Base-by-base conservation (phyloP, 2,329 filamentous ascomycete species). In the Cladosporium sp. region DNA sequence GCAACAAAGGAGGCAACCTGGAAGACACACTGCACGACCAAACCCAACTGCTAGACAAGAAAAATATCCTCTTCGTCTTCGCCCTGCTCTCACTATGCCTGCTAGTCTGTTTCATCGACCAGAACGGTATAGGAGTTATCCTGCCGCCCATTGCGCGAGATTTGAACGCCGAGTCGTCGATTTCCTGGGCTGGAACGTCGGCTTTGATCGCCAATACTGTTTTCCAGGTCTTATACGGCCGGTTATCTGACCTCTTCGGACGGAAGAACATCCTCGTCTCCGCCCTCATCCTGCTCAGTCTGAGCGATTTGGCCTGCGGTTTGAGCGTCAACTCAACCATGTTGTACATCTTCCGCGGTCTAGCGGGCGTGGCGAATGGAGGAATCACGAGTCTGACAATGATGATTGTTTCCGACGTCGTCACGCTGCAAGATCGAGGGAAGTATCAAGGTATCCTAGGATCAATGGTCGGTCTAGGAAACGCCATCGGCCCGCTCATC, bases 181-280 rank as follows among this genome's bases (percentile, higher is more conserved):
- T 83, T 40, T 72, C 75, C 1, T 80, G 77, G 78, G 75, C 75
- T 1, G 76, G 75, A 6, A 78, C 76, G 0, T 73, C 75, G 7
- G 72, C 72, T 3, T 62, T 81, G 38, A 75, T 81, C 39, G 77
- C 77, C 25, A 79, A 78, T 52, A 84, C 82, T 0, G 76, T 78
- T 29, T 85, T 84, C 55, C 81, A 82, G 55, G 79, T 84, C 52
- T 71, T 85, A 0, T 84, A 84, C 60, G 81, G 82, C 16, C 73
- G 63, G 11, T 52, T 66, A 15, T 57, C 52, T 16, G 63, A 66
- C 40, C 57, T 66, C 3, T 65, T 65, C 40, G 63, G 63, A 13
- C 73, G 81, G 15, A 84, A 84, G 61, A 70, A 74, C 7, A 71
- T 84, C 6, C 78, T 79, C 45, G 60, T 85, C 2, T 71, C 69